These are phyloP conservation scores for Stropharia rugosoannulata DNA, from an alignment of 768 basidiomycete genomes.

Conservation along the genomic window DNA sequence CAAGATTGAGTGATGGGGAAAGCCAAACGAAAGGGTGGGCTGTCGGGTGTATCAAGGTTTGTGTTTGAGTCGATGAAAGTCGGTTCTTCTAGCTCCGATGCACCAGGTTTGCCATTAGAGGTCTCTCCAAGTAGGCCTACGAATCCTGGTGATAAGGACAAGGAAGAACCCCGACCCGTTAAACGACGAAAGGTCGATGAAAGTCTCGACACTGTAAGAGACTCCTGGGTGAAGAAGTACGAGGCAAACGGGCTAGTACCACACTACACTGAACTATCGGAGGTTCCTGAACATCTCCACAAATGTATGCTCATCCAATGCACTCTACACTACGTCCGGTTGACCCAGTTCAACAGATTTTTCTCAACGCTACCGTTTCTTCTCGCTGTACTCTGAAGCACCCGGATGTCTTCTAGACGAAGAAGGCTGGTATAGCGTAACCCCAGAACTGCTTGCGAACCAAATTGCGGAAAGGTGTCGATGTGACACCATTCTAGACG, in stretches of 20 bases:
- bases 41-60: constrained; percentile 46
- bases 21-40: constrained; percentile 40
- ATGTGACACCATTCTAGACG: constrained; percentile 82
- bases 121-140: neutral
- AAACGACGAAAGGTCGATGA: constrained; percentile 35
- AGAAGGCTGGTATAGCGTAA: constrained; percentile 98
- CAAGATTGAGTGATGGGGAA: constrained; percentile 19
- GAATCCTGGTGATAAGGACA: constrained; percentile 2
- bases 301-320: constrained; percentile 63
- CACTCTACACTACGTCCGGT: neutral
- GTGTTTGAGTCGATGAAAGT: constrained; percentile 36
- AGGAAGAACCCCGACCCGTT: constrained; percentile 21
- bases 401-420: constrained; percentile 86
- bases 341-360: constrained; percentile 58
- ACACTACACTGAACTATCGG: constrained; percentile 56
- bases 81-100: constrained; percentile 4
- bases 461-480: constrained; percentile 94
- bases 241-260: constrained; percentile 77
- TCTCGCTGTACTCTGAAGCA: constrained; percentile 68
- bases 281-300: constrained; percentile 76
- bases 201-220: constrained; percentile 9
- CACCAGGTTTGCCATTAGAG: constrained; percentile 3
- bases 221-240: constrained; percentile 39
- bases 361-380: constrained; percentile 77
- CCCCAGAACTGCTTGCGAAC: constrained; percentile 87